Conservation (phyloP, 169 alveolate species). For the Theileria sp. region DNA sequence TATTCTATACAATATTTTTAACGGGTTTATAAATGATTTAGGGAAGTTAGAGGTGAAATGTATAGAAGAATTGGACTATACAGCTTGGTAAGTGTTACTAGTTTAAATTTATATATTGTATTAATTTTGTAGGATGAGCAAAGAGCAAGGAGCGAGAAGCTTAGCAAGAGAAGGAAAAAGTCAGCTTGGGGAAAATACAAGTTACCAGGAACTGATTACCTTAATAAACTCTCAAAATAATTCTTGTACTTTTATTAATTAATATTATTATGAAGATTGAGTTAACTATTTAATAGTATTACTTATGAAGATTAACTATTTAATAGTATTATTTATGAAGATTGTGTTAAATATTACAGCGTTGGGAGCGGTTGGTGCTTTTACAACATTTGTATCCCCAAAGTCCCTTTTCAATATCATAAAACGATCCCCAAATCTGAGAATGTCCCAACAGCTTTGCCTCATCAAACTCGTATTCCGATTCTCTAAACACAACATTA, state of each 20-base stretch:
- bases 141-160: conserved; percentile 62
- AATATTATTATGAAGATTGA: background rate
- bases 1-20: background rate
- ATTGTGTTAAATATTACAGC: background rate
- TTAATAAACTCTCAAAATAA: conserved; percentile 19
- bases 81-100: conserved; percentile 53
- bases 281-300: background rate
- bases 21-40: background rate
- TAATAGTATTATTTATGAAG: background rate
- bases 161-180: conserved; percentile 60
- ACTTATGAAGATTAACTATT: too few relatives aligned
- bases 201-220: conserved; percentile 59
- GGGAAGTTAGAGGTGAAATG: conserved; percentile 63
- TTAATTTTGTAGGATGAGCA: conserved; percentile 65
- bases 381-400: conserved; percentile 89
- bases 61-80: conserved; percentile 55
- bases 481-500: background rate
- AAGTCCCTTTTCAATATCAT: conserved; percentile 69
- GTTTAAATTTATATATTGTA: background rate
- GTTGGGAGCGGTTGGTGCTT: conserved; percentile 28
- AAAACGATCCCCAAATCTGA: conserved; percentile 85
- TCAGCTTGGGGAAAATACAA: conserved; percentile 69
- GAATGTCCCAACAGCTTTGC: conserved; percentile 76
- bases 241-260: too few relatives aligned
- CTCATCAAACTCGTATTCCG: conserved; percentile 72